Conservation (phyloP, 208 protist species). For the Balamuthia mandrillaris region DNA sequence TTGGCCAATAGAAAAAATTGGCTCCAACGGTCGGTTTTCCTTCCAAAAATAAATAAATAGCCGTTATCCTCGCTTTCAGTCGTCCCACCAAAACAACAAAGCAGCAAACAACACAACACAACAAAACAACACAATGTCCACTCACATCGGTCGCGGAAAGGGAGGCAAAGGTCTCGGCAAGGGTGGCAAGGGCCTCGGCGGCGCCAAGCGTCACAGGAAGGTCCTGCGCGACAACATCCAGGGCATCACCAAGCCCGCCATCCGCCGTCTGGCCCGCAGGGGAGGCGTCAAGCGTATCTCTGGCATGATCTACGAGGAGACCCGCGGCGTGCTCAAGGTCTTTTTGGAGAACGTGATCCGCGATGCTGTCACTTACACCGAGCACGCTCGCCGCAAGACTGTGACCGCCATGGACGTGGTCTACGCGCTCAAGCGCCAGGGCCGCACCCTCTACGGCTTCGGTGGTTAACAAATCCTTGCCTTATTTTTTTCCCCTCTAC, state of each 20-base stretch:
- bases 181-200: constrained; percentile 83
- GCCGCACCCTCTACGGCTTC: constrained; percentile 92
- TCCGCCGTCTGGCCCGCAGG: constrained; percentile 83
- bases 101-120: too few relatives aligned
- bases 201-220: constrained; percentile 86
- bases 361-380: constrained; percentile 91
- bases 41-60: too few relatives aligned
- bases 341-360: constrained; percentile 89
- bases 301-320: constrained; percentile 87
- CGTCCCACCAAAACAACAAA: too few relatives aligned
- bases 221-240: constrained; percentile 85
- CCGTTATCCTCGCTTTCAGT: too few relatives aligned
- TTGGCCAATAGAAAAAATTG: too few relatives aligned
- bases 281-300: constrained; percentile 91
- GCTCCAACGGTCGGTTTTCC: too few relatives aligned
- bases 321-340: constrained; percentile 80
- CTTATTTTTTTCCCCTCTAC: too few relatives aligned
- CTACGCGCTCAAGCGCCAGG: constrained; percentile 90
- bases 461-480: too few relatives aligned
- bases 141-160: too few relatives aligned
- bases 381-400: constrained; percentile 88
- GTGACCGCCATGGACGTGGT: constrained; percentile 93
- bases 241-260: constrained; percentile 86
- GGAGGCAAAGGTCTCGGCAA: constrained; percentile 72
- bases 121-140: too few relatives aligned